Base-by-base conservation (phyloP, 441 rosid species). In the Erodium trifolium region DNA sequence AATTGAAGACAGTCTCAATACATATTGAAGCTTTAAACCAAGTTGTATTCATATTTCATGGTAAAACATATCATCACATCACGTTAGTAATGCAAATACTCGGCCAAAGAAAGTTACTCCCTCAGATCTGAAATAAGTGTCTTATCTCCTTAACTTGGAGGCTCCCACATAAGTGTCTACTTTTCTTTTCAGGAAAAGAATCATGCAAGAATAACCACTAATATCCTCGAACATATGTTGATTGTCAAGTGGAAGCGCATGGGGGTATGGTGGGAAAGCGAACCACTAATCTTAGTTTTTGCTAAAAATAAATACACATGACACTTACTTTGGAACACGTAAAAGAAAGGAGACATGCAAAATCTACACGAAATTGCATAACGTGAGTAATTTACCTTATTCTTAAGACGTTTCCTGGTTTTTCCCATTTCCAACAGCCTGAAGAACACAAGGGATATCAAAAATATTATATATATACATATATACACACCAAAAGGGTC, bases 391-490 rank as follows among this genome's bases (percentile, higher is more conserved):
- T 0, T 11, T 63, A 63, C 71, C 68, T 68, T 31, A 18, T 12
- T 5, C 49, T 17, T 63, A n/a, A 68, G 76, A 19, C 47, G 53
- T 6, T 31, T 41, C 27, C 45, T 29, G 10, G 5, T 7, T 17
- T 45, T 62, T 31, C 49, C 65, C 23, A 34, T 49, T 17, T 63
- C 66, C 39, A 66, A n/a, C 47, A 53, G 23, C 66, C 70, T 71
- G 70, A 63, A 71, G 67, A 23, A 1, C 29, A 55, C 43, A 47
- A 19, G 34, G n/a, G 64, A 19, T 29, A 23, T 9, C 19, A 60
- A 60, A 11, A 10, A 19, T 4, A 60, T 60, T 5, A 18, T 14
- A 59, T 59, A 17, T 17, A 19, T 23, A 23, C 2, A 23, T 23
- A 31, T 31, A 31, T 2, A 31, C 4, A 31, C 27, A 18, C 27